phyloP scores from a whole-genome alignment of 116 monocot genomes.

The Iris pallida region DNA sequence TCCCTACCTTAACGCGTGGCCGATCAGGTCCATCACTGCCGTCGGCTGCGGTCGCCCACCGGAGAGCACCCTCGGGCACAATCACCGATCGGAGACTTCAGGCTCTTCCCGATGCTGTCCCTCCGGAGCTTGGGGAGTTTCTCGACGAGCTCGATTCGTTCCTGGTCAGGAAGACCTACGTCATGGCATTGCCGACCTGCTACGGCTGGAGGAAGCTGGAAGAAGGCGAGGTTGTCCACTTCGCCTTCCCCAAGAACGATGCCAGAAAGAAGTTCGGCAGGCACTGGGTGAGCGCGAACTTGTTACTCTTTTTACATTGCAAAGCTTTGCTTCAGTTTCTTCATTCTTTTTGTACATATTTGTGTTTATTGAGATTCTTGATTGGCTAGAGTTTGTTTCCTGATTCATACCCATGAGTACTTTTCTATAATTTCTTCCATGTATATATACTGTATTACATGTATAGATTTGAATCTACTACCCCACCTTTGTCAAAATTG shows the following conservation, averaged over 20 bases:
- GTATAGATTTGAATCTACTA: too few relatives aligned
- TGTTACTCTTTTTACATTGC: too few relatives aligned
- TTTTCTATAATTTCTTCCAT: too few relatives aligned
- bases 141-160: constrained; percentile 70
- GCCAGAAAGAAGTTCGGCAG: constrained; percentile 16
- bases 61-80: constrained; percentile 2
- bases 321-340: too few relatives aligned
- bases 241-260: constrained; percentile 45
- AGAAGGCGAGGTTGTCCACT: constrained; percentile 60
- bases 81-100: constrained; percentile 26
- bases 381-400: too few relatives aligned
- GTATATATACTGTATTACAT: too few relatives aligned
- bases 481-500: too few relatives aligned
- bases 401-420: too few relatives aligned
- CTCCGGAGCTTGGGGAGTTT: constrained; percentile 48
- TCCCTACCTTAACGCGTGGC: constrained; percentile 50
- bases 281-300: constrained; percentile 42
- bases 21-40: constrained; percentile 38
- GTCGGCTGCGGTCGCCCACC: constrained; percentile 8
- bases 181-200: constrained; percentile 54
- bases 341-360: too few relatives aligned
- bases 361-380: too few relatives aligned
- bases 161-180: constrained; percentile 57
- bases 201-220: constrained; percentile 47
- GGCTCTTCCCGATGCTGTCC: constrained; percentile 10